Evolutionary conservation across 2,329 filamentous ascomycete genomes (phyloP), one percentile per base, ranked within the genome.

Genomic region (Epichloe aotearoae): DNA sequence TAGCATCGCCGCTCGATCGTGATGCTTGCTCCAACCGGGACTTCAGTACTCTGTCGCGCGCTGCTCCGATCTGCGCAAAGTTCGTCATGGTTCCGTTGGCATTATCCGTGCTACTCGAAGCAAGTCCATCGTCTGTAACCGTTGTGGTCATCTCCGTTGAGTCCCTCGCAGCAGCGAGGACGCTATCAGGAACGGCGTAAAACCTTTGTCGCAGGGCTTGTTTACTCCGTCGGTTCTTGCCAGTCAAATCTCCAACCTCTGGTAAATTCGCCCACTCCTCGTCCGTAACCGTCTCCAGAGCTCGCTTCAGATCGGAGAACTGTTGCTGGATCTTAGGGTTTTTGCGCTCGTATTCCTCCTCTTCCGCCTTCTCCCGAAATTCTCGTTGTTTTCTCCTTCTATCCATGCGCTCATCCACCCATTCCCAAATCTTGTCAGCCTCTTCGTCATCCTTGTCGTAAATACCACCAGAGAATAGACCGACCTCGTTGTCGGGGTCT

Each of bases 401-500:
- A 58, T 94, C 90, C 91, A 98, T 97, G 70, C 86, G 91, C 73
- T 96, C 93, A 62, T 98, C 93, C 56, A 98, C 87, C 64, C 88
- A 86, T 62, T 90, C 85, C 72, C 95, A 98, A 62, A 98, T 95
- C 61, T 87, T 79, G 69, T 98, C 93, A 42, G 93, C 93, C 68
- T 98, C 94, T 62, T 98, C 93, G 63, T 98, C 93, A 51, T 98
- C 93, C 66, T 93, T 86, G 66, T 97, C 93, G 71, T 95, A 98
- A 60, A 93, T 86, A 37, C 93, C 93, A 51, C 88, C 91, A 3
- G 93, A 90, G 62, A 98, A 98, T 20, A 98, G 74, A 4, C 94
- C 93, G 46, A 93, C 86, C 67, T 98, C 93, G 62, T 97, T 97
- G 61, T 98, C 93, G 1, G 93, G 93, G 64, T 98, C 93, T 64